Evolutionary conservation across 2,329 filamentous ascomycete species (phyloP), one percentile per base, ranked within the genome.

Genomic region (Metarhizium anisopliae): DNA sequence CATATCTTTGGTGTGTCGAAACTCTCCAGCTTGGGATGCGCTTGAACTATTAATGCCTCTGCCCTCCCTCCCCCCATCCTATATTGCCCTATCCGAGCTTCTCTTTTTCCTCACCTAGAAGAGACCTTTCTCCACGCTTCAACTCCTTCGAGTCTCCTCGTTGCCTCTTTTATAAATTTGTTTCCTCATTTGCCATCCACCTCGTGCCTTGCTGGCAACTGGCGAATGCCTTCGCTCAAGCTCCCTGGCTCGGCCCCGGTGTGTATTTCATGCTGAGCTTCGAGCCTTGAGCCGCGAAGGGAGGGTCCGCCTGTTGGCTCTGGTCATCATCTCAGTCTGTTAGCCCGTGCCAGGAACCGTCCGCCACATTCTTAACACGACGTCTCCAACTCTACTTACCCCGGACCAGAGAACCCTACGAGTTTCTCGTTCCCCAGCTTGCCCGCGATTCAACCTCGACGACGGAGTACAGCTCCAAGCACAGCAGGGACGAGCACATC

Each of bases 21-120:
- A 40, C 45, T 16, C 20, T 25, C 42, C 47, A 29, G n/a, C 25
- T 47, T 29, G 45, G 52, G 20, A 32, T 16, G 53, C 18, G n/a
- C 42, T 55, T 51, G 14, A 20, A 50, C 32, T 53, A 56, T 53
- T 52, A 56, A 56, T 52, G 50, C 54, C 51, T 52, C 50, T 56
- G 54, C 50, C 54, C 53, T 55, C 45, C 53, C n/a, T 36, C 11
- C 38, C 49, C 20, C 45, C 20, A 10, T 47, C 25, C 42, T 53
- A 53, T 53, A 11, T 40, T 40, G 38, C 14, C 11, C 38, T 13
- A 40, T 40, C 4, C 36, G 14, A 53, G 42, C 51, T 53, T 14
- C 38, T 45, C 47, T 16, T 43, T 55, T 45, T 47, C 47, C 16
- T 20, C 7, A 42, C 14, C 13, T 45, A 25, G 25, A 35, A 10